Base-by-base conservation (phyloP, 352 stramenopile species). In the Phytopythium oedochilum region DNA sequence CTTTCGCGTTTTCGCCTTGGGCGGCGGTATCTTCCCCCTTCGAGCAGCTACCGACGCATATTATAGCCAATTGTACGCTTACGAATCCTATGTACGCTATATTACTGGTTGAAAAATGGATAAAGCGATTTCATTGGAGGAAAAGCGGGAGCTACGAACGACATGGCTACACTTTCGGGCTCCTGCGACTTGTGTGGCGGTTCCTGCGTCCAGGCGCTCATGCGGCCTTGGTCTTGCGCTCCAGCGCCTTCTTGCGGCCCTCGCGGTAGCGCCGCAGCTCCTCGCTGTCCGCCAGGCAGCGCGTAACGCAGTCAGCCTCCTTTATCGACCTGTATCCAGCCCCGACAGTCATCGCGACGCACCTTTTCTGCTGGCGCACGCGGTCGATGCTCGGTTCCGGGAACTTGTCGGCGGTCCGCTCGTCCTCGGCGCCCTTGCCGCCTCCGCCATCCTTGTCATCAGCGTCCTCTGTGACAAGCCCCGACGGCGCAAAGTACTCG, bases 381-480 rank as follows among this genome's bases (percentile, higher is more conserved):
- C 78, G 73, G 61, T 95, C 83, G 47, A 93, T 81, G 50, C 64
- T 86, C 9, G 77, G 61, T 55, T 92, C 80, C 0, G 78, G 78
- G 50, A 77, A 90, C 60, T 75, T 73, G 39, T 78, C 66, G 0
- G 31, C 39, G 1, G 48, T 55, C 40, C 64, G 18, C 34, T 61
- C 66, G 12, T 75, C 57, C 25, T 54, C 54, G 11, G 10, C 28
- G 0, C 2, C 28, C 28, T 39, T 53, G 28, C 47, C 25, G 40
- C 63, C 57, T 59, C 75, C 63, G 15, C 56, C 49, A 44, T 68
- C 52, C 42, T 64, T 60, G 25, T 79, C 67, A 29, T 64, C 54
- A 23, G 58, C 22, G 28, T 60, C 50, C 23, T 89, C 70, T 1
- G 25, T 43, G 7, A 75, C 70, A 12, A 70, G 48, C 10, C 69